Percentiles rank a stretch among this genome's conserved stretches.
These are phyloP conservation scores for Protomyces inouyei DNA, from an alignment of 1,139 yeast species.

Conservation along the genomic window DNA sequence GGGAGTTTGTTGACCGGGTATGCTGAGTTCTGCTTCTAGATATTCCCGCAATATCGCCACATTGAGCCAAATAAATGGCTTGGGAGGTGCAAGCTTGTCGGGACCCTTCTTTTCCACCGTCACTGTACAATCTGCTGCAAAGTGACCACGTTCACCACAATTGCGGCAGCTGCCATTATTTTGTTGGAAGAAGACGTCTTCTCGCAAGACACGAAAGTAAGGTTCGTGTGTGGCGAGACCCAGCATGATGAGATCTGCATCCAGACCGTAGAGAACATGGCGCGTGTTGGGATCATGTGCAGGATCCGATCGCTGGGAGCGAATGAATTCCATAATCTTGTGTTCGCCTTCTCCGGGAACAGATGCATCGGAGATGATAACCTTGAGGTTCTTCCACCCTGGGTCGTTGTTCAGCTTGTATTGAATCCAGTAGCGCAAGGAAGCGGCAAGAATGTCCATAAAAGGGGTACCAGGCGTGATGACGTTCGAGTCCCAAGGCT, in stretches of 20 bases:
- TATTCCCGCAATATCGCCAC: conserved; percentile 84
- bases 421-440: conserved; percentile 83
- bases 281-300: conserved; percentile 77
- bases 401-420: conserved; percentile 86
- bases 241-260: conserved; percentile 94
- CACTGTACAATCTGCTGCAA: conserved; percentile 34
- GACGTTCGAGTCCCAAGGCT: conserved; percentile 82
- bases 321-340: conserved; percentile 90
- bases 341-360: conserved; percentile 99
- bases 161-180: conserved; percentile 42
- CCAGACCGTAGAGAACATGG: conserved; percentile 95
- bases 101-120: conserved; percentile 42
- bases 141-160: conserved; percentile 34
- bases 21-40: conserved; percentile 69
- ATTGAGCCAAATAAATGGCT: conserved; percentile 93
- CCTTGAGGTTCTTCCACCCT: conserved; percentile 75
- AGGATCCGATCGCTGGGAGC: conserved; percentile 71
- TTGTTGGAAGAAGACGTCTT: conserved; percentile 83
- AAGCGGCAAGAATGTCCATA: conserved; percentile 82
- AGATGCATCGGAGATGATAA: conserved; percentile 88
- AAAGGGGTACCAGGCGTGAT: conserved; percentile 99
- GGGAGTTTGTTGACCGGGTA: conserved; percentile 64
- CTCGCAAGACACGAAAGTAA: conserved; percentile 86
- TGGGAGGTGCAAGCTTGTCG: conserved; percentile 53
- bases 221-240: conserved; percentile 98